phyloP scores from a whole-genome alignment of 192 early-diverging fungal species.

The Coemansia furcata region DNA sequence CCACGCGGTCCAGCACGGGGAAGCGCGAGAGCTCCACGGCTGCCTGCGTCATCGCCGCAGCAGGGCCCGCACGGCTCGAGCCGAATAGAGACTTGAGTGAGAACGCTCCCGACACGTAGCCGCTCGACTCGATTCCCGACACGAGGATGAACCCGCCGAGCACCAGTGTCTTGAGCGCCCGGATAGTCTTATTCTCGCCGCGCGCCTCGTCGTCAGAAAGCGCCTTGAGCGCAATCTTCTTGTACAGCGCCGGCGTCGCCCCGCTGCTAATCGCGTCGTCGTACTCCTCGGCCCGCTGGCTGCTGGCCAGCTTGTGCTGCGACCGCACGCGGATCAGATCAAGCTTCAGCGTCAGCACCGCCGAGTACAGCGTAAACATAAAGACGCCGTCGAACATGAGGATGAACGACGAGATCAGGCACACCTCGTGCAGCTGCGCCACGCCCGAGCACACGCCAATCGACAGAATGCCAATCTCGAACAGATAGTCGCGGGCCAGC shows the following conservation, averaged over 20 bases:
- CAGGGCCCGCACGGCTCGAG: conserved; percentile 5
- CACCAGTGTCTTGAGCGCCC: conserved; percentile 50
- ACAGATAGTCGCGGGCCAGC: conserved; percentile 73
- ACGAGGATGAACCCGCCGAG: conserved; percentile 45
- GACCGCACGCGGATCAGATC: conserved; percentile 63
- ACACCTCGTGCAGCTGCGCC: conserved; percentile 75
- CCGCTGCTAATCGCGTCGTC: conserved; percentile 15
- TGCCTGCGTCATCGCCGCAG: not conserved
- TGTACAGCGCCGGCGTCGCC: conserved; percentile 56
- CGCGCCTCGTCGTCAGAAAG: conserved; percentile 57
- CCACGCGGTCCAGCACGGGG: conserved; percentile 35
- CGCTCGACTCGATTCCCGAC: conserved; percentile 46
- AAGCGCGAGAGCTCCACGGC: conserved; percentile 33
- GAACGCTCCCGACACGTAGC: conserved; percentile 43
- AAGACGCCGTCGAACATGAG: conserved; percentile 78
- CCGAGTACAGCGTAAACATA: conserved; percentile 83
- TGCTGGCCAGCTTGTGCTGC: conserved; percentile 32
- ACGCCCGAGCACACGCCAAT: conserved; percentile 76
- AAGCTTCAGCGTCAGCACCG: conserved; percentile 83
- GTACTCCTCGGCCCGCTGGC: conserved; percentile 6
- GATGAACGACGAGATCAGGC: conserved; percentile 75
- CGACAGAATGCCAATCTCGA: conserved; percentile 78
- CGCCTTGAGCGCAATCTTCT: conserved; percentile 60
- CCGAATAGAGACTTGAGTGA: conserved; percentile 35
- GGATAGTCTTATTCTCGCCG: conserved; percentile 49